Evolutionary conservation across 208 protist genomes (phyloP), one percentile per base, ranked within the genome.

Genomic region (Crithidia fasciculata): DNA sequence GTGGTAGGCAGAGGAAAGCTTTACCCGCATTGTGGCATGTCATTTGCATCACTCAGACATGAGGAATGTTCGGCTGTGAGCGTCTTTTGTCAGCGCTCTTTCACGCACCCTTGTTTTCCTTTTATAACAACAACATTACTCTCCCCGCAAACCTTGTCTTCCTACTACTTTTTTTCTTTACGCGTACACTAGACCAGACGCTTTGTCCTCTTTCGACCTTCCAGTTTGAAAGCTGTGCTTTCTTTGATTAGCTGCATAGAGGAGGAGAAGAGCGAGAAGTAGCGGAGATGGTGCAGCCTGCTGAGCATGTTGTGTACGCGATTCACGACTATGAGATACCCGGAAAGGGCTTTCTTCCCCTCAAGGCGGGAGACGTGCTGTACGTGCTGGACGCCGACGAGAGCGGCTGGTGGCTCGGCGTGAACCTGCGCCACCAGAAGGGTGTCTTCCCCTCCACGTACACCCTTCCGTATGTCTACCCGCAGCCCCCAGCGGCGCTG

Each of bases 371-470:
- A 18, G 90, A 95, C 50, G 40, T 92, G 37, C n/a, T 95, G 0
- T 61, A 83, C 63, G 80, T 93, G 5, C 49, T 91, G 5, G 90
- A 93, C 28, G 69, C 80, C 13, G 81, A 93, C 47, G 60, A 61
- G 1, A 93, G 82, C 47, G 90, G 90, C 15, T 95, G 90, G 90
- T 95, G 90, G 90, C 80, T 86, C 3, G 90, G 86, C 7, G 59
- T 72, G 3, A 95, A 92, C 63, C 28, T 70, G 16, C 62, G 70
- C 2, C 84, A 82, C 0, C 72, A 67, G 16, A 86, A 83, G 49
- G 90, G 90, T 39, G 62, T 95, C 16, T 84, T 95, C 36, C 90
- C 90, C 2, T 91, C 84, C n/a, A 93, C 90, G 12, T 93, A 88
- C 68, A 84, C 84, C 5, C 62, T 75, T 37, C 81, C 82, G 4